Base-by-base conservation (phyloP, 768 basidiomycete species). In the Coprinellus aureogranulatus region DNA sequence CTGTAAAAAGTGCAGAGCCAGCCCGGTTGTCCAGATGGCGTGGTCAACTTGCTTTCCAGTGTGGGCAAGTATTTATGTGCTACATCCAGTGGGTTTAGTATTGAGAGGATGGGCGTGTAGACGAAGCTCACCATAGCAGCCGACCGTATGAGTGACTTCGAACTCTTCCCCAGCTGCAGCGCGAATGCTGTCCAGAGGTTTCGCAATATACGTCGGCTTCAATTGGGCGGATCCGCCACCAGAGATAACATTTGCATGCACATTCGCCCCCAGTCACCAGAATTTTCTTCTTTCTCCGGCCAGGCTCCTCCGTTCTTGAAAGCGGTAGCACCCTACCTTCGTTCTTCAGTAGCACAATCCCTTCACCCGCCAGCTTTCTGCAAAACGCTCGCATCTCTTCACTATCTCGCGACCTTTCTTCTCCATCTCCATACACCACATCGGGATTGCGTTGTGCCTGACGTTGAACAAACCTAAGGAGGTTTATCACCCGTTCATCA, bases 141-240 rank as follows among this genome's bases (percentile, higher is more conserved):
- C 89, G 46, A 87, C 74, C 12, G 80, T 68, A 65, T 89, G 86
- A 18, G 73, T 67, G 55, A 89, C 71, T 4, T 81, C 75, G 28
- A 84, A 67, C 3, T 74, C 77, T 22, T 76, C 71, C 3, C 82
- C 81, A 10, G 81, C 81, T 50, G 75, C 78, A n/a, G 68, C 68
- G 14, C 67, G 64, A 25, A 90, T 75, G 8, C 87, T 88, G 11
- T 85, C 79, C 64, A 76, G 86, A 1, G 89, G 88, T 3, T 82
- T 82, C 18, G 85, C 74, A 27, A 83, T 75, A 73, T 89, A 90
- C 16, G 79, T 82, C 1, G 87, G 74, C 58, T 84, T 88, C 53
- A 93, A 76, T 10, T 87, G 86, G 10, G 88, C 87, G 31, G 90
- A 90, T 34, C 90, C 90, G 25, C 90, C 91, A 12, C 87, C 87